Percentiles rank a stretch among this genome's conserved stretches.
Evolutionary conservation across 345 rosid species (phyloP).

Genomic region (Populus deltoides): DNA sequence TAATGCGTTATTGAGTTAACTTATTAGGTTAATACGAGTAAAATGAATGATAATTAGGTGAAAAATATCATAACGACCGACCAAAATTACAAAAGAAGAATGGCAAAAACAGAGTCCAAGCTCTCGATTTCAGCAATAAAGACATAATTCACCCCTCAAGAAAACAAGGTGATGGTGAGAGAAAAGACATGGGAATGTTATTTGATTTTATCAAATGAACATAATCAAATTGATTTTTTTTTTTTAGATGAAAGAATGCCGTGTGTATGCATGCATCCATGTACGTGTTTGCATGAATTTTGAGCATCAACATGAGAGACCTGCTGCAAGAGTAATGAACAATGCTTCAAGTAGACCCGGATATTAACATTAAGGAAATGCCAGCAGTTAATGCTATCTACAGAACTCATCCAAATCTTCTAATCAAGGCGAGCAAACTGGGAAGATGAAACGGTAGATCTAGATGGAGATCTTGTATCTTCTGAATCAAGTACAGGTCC

Average conservation of each 20-base stretch:
- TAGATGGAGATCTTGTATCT: neutral
- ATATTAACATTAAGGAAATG: neutral
- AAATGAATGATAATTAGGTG: too few relatives aligned
- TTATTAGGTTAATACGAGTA: too few relatives aligned
- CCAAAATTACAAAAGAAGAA: too few relatives aligned
- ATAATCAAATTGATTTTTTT: too few relatives aligned
- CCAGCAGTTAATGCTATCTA: neutral
- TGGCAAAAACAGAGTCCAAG: neutral
- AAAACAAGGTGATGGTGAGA: too few relatives aligned
- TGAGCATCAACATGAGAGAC: neutral
- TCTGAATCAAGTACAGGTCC: conserved; percentile 35
- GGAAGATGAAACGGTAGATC: neutral
- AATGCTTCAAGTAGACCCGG: neutral
- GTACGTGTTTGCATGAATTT: too few relatives aligned
- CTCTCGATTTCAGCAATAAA: too few relatives aligned
- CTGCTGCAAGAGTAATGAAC: neutral
- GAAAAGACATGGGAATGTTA: too few relatives aligned
- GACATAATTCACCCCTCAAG: neutral
- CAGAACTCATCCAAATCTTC: neutral
- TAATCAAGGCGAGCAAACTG: neutral
- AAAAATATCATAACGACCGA: too few relatives aligned
- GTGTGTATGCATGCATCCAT: too few relatives aligned
- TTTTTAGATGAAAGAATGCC: neutral
- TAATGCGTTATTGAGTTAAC: too few relatives aligned
- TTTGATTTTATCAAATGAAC: neutral